Evolutionary conservation across 2,329 filamentous ascomycete genomes (phyloP), one percentile per base, ranked within the genome.

Genomic region (Verticillium albo-atrum): DNA sequence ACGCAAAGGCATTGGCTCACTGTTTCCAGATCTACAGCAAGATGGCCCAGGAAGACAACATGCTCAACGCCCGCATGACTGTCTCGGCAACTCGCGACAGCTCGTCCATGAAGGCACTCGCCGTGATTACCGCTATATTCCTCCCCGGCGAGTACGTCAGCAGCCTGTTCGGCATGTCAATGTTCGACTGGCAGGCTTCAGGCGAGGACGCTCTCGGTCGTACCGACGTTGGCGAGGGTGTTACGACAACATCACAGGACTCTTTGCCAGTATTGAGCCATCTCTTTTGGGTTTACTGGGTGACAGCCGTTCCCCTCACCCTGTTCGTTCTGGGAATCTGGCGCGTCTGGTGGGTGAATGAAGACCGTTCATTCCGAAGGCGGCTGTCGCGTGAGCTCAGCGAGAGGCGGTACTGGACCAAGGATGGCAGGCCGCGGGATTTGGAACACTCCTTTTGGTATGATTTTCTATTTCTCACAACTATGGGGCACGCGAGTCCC

Each of bases 1-100:
- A 4, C 17, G 25, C 5, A 27, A 2, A 10, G 26, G 25, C 10
- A 2, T 25, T 6, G 9, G 23, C 65, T 68, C 9, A 66, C 25
- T 23, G 4, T 1, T 2, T 17, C 1, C 54, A 77, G 74, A 79
- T 80, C 60, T 79, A 79, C 69, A 77, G 74, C 62, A 79, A 79
- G 63, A 79, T 80, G 74, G 77, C 77, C 3, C 77, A 80, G 62
- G 77, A 80, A 60, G 77, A 80, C 64, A 79, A 79, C 63, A 76
- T 77, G 28, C 71, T 79, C 55, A 76, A 75, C 56, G 74, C 74
- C 4, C 68, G 74, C 17, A 76, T 76, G 74, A 74, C 74, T 3
- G 74, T 76, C 2, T 68, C 74, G 2, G 75, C 73, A 2, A 71
- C 72, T 1, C 71, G 74, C 17, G 77, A 80, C 66, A 77, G 73